These are phyloP conservation scores for Lipomyces lipofer DNA, from an alignment of 805 yeast species.

Conservation along the genomic window DNA sequence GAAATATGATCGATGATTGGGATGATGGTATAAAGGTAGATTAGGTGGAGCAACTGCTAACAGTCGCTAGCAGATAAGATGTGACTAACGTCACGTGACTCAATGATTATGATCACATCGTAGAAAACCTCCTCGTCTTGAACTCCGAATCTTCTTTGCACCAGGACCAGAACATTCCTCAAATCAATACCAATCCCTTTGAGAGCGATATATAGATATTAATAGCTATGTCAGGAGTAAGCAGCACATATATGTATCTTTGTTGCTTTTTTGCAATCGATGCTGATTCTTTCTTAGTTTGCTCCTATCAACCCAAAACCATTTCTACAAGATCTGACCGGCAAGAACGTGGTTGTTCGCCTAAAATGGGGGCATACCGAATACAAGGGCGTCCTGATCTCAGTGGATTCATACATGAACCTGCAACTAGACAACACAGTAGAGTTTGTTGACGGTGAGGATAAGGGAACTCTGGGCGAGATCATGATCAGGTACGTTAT, in stretches of 20 bases:
- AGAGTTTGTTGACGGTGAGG: slow-evolving; percentile 51
- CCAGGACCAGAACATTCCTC: too few relatives aligned
- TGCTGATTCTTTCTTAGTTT: too few relatives aligned
- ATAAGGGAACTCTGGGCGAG: slow-evolving; percentile 64
- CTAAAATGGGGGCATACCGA: slow-evolving; percentile 90
- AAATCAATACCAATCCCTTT: too few relatives aligned
- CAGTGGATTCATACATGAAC: slow-evolving; percentile 93
- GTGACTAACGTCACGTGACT: too few relatives aligned
- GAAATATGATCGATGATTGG: too few relatives aligned
- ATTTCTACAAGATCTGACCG: slow-evolving; percentile 74
- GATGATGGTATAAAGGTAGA: too few relatives aligned
- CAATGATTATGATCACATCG: neutral
- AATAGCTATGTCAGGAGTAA: slow-evolving; percentile 5
- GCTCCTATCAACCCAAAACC: slow-evolving; percentile 86
- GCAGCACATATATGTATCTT: neutral
- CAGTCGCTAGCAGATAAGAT: too few relatives aligned
- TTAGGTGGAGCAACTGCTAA: too few relatives aligned
- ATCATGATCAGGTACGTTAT: slow-evolving; percentile 56
- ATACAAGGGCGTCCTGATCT: slow-evolving; percentile 72
- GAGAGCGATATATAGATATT: too few relatives aligned
- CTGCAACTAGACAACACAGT: slow-evolving; percentile 66
- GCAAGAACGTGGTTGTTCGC: slow-evolving; percentile 68
- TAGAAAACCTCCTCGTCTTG: slow-evolving; percentile 16
- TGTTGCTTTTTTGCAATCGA: too few relatives aligned
- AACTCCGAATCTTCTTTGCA: too few relatives aligned